Base-by-base conservation (phyloP, 2,329 filamentous ascomycete species). In the Ophiostoma piceae region DNA sequence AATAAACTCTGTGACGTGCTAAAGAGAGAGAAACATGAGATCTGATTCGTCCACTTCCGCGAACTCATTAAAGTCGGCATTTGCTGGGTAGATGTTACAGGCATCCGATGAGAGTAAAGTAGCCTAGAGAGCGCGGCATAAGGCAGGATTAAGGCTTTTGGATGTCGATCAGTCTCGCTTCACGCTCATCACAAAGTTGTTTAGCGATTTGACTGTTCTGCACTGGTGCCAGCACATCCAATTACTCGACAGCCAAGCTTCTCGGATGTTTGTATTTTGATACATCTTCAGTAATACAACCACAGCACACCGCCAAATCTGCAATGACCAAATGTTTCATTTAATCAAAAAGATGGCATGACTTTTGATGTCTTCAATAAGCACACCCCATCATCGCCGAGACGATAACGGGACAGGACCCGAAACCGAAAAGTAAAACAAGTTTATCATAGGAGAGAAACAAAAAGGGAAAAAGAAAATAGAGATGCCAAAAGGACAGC, bases 201-300 rank as follows among this genome's bases (percentile, higher is more conserved):
- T 35, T 35, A 35, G 35, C 8, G 35, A 35, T 62, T 32, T 62
- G 57, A 16, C 7, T 62, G 22, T 32, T 16, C 22, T 62, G 26
- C 6, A 62, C 26, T 62, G 57, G 57, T 62, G 57, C 57, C 57
- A 62, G 57, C 57, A 60, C 54, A 62, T 32, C 22, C 14, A 62
- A 22, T 57, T 2, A 16, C 51, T 22, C 5, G 7, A 47, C 16
- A 47, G 43, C 43, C 43, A 47, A 47, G 43, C 14, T n/a, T 47
- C 43, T 6, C 2, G 19, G 16, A 1, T 47, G 6, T 47, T 19
- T 19, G 16, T 26, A n/a, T 11, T 26, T 26, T 7, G 51, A 54
- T 54, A 26, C 51, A 47, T 47, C 16, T 47, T 19, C 41, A 54
- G 51, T 54, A 26, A 14, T 54, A 26, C 51, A 54, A 9, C n/a